Conservation (phyloP, 2,329 filamentous ascomycete genomes). For the Neonectria hederae region DNA sequence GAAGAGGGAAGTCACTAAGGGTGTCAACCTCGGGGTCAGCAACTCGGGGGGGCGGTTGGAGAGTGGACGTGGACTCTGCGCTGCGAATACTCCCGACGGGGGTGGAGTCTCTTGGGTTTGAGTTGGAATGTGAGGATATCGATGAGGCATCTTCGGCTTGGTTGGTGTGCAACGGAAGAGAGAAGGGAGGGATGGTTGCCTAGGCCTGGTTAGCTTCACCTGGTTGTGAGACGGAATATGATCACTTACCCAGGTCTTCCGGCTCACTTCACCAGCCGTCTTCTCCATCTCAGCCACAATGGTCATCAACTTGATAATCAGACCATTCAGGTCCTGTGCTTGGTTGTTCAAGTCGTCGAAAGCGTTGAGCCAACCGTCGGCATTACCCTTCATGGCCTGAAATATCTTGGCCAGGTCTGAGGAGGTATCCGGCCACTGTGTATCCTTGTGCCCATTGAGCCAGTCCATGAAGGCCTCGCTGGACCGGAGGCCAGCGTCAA, state of each 20-base stretch:
- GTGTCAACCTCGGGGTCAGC: conserved; percentile 36
- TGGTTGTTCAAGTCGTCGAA: conserved; percentile 80
- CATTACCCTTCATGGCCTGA: conserved; percentile 90
- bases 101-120: conserved; percentile 22
- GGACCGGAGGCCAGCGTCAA: conserved; percentile 79
- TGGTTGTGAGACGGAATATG: background rate
- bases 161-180: conserved; percentile 29
- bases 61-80: conserved; percentile 22
- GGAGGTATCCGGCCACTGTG: conserved; percentile 66
- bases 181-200: conserved; percentile 41
- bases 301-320: conserved; percentile 76
- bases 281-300: conserved; percentile 88
- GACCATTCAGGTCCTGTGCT: conserved; percentile 73
- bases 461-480: conserved; percentile 82
- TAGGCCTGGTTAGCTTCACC: conserved; percentile 26
- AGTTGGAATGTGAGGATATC: conserved; percentile 19
- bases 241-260: conserved; percentile 74
- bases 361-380: conserved; percentile 87
- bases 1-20: conserved; percentile 42
- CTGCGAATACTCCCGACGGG: conserved; percentile 36
- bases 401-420: conserved; percentile 76
- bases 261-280: conserved; percentile 83
- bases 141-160: conserved; percentile 17
- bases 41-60: conserved; percentile 18
- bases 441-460: conserved; percentile 71